Conservation (phyloP, 495 filamentous ascomycete species). For the Aspergillus panamensis region DNA sequence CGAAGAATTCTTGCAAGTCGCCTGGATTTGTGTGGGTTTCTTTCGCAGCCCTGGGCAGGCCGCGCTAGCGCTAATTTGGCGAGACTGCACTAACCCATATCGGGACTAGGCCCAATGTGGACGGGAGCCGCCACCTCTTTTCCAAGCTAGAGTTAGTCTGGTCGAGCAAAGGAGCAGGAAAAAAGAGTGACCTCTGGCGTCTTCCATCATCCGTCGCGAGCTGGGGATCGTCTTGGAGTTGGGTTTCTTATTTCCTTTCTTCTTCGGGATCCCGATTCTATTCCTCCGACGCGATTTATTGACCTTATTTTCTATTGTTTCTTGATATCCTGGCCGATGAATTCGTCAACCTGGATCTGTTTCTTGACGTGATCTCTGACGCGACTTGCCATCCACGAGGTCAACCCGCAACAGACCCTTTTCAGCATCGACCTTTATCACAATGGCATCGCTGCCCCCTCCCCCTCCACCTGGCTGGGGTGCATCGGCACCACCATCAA, state of each 20-base stretch:
- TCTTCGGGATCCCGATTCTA: conserved; percentile 44
- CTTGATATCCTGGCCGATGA: conserved; percentile 15
- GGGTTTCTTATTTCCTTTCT: conserved; percentile 35
- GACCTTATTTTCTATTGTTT: background rate
- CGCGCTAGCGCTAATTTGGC: conserved; percentile 50
- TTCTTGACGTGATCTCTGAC: conserved; percentile 37
- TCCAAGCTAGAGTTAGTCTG: conserved; percentile 20
- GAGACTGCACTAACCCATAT: conserved; percentile 39
- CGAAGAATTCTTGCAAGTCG: conserved; percentile 41
- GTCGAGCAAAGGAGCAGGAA: conserved; percentile 32
- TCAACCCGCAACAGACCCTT: conserved; percentile 29
- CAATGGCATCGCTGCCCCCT: conserved; percentile 72
- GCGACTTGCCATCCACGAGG: conserved; percentile 38
- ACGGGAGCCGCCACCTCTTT: conserved; percentile 43
- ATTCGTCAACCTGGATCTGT: conserved; percentile 25
- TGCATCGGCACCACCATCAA: conserved; percentile 69
- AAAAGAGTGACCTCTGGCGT: conserved; percentile 15
- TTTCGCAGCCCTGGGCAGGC: conserved; percentile 28
- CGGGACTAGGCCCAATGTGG: conserved; percentile 25
- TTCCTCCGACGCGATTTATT: conserved; percentile 11
- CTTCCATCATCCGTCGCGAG: conserved; percentile 40
- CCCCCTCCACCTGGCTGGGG: conserved; percentile 76
- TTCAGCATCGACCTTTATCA: conserved; percentile 33
- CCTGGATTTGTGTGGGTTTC: conserved; percentile 53
- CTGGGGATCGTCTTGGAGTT: conserved; percentile 56